phyloP scores from a whole-genome alignment of 78 protist genomes.

The Cyanophora paradoxa region DNA sequence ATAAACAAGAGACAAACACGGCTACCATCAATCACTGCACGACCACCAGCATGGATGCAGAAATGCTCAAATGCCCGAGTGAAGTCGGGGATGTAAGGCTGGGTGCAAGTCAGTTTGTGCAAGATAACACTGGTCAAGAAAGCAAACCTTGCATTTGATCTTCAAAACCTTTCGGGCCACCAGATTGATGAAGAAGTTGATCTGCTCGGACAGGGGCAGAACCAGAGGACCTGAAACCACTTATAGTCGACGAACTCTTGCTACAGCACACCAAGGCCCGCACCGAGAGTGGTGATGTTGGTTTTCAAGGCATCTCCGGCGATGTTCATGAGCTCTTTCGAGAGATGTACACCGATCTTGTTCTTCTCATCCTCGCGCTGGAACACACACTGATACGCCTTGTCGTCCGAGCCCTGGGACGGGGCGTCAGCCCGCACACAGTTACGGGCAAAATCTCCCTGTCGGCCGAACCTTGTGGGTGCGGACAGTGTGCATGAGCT shows the following conservation, averaged over 20 bases:
- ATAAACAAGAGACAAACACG: too few species aligned
- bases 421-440: too few species aligned
- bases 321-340: constrained; percentile 46
- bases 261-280: too few species aligned
- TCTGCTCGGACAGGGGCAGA: constrained; percentile 70
- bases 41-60: constrained; percentile 34
- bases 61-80: background rate
- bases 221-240: too few species aligned
- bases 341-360: constrained; percentile 63
- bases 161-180: constrained; percentile 30
- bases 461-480: background rate
- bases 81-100: constrained; percentile 71
- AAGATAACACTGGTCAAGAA: too few species aligned
- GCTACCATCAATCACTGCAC: constrained; percentile 28
- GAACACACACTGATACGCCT: constrained; percentile 47
- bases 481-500: constrained; percentile 39
- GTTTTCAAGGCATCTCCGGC: constrained; percentile 59
- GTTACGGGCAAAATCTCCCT: too few species aligned
- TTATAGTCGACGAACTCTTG: too few species aligned
- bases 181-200: constrained; percentile 50
- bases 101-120: too few species aligned
- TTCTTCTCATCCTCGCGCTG: constrained; percentile 64
- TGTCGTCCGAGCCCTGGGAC: constrained; percentile 52
- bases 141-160: too few species aligned
- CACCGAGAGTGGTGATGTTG: constrained; percentile 73